Base-by-base conservation (phyloP, 495 filamentous ascomycete genomes). In the Podospora pseudoanserina region DNA sequence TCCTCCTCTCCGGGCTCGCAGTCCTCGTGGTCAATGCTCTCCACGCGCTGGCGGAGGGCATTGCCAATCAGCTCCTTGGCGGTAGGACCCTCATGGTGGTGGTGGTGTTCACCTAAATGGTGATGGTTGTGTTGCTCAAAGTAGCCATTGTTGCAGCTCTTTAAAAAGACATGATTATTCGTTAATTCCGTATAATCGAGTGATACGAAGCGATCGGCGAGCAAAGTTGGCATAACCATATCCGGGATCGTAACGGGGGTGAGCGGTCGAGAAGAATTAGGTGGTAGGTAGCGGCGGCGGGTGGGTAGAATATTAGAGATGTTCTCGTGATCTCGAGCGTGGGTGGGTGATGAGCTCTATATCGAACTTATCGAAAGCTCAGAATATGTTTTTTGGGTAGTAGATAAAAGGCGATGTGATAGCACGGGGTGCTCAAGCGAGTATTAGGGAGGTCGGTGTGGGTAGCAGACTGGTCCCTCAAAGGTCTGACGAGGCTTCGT, bases 1-100 rank as follows among this genome's bases (percentile, higher is more conserved):
- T 97, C 95, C 80, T 98, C 95, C 67, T 92, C 94, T 66, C 96
- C 96, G 34, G 92, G 85, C 63, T 89, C 91, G 79, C 96, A 98
- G 67, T 79, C 81, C 72, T 97, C 91, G 67, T 90, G 87, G 84
- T 99, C 87, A 71, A 98, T 89, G 70, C 79, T 86, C 67, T 91
- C 86, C 64, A 97, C 89, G 67, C 91, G 92, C 70, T 88, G 86
- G 82, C 90, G 91, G 74, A 97, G 82, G 72, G 93, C 88, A 71
- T 92, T 84, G 70, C 90, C 85, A 75, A 97, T 90, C 81, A 96
- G 71, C 73, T 83, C 73, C 69, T 86, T 86, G 67, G 84, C 77
- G 32, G 76, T 76, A 18, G 72, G 74, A 55, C 72, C 73, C 75
- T 77, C 79, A 73, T 78, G 74, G 58, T 71, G 72, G 18, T 62